Evolutionary conservation across 228 moss, liverwort and hornwort species (phyloP).

Genomic region (Sphagnum fallax): DNA sequence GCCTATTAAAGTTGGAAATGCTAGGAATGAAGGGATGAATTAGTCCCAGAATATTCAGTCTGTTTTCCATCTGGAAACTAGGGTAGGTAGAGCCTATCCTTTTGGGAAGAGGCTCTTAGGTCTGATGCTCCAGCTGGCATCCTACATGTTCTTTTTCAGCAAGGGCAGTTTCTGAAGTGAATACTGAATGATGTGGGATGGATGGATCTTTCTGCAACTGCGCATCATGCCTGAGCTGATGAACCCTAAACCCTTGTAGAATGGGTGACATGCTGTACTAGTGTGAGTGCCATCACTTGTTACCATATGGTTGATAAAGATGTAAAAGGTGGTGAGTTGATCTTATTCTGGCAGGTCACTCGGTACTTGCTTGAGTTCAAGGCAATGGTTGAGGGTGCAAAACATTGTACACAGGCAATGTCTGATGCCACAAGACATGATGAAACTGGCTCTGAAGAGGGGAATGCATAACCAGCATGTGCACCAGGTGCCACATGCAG

Average conservation of each 20-base stretch:
- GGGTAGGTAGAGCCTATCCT: neutral
- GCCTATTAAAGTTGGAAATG: neutral
- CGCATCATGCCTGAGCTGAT: too few species aligned
- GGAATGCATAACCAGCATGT: conserved; percentile 73
- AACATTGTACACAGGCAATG: conserved; percentile 36
- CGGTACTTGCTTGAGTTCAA: conserved; percentile 94
- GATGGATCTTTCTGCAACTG: too few species aligned
- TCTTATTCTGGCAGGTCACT: conserved; percentile 39
- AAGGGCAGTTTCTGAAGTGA: too few species aligned
- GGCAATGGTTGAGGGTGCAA: conserved; percentile 93
- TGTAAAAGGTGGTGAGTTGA: neutral
- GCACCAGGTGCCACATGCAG: conserved; percentile 88
- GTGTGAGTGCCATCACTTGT: too few species aligned
- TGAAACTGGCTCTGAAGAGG: conserved; percentile 59
- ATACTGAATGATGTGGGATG: too few species aligned
- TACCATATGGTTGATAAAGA: neutral
- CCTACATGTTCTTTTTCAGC: too few species aligned
- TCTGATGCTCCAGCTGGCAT: neutral
- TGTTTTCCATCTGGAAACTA: too few species aligned
- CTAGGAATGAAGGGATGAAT: too few species aligned
- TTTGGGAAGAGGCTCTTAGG: neutral
- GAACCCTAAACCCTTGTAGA: too few species aligned
- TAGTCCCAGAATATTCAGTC: too few species aligned
- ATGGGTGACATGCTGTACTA: too few species aligned
- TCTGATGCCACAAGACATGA: conserved; percentile 61